Evolutionary conservation across 306 rosid species (phyloP), one percentile per base, ranked within the genome.

Genomic region (Dryas octopetala): DNA sequence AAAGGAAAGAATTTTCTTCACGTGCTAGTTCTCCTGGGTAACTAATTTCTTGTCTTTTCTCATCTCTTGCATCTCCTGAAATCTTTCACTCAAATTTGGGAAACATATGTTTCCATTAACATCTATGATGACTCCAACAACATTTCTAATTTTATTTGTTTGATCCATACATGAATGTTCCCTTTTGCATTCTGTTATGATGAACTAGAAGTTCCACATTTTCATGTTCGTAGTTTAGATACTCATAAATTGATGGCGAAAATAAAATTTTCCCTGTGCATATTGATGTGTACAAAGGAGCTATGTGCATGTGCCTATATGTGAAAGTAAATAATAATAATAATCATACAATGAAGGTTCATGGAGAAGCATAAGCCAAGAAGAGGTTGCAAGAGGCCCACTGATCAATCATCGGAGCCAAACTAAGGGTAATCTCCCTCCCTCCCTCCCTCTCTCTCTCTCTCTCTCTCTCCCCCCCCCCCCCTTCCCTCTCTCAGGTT

Each of bases 21-120:
- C 5, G 11, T 8, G 70, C 45, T 13, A 54, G 62, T 54, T 75
- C 55, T 57, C 40, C 9, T 10, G 47, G 79, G 73, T 65, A 75
- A 65, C 46, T 15, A 19, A 12, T 41, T 62, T 62, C 19, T 65
- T 53, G 51, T 65, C 73, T 32, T 75, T 66, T 64, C 38, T 55
- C 55, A 53, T 53, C 45, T 23, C 41, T 38, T 52, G 41, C 41
- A 19, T 49, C 71, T 43, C 43, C 23, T 38, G 43, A 43, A 44
- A 17, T 69, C 5, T 40, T 13, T 11, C 4, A 52, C 52, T 62
- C 45, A 28, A 50, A 9, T 69, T 14, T 9, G 48, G 74, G 74
- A 17, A 40, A 69, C 9, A 6, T 40, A n/a, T 52, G 5, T 52
- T 13, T 12, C 8, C 57, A 52, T 52, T n/a, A 32, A 53, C 7